These are phyloP conservation scores for Trifolium repens DNA, from an alignment of 306 rosid species.

Conservation along the genomic window DNA sequence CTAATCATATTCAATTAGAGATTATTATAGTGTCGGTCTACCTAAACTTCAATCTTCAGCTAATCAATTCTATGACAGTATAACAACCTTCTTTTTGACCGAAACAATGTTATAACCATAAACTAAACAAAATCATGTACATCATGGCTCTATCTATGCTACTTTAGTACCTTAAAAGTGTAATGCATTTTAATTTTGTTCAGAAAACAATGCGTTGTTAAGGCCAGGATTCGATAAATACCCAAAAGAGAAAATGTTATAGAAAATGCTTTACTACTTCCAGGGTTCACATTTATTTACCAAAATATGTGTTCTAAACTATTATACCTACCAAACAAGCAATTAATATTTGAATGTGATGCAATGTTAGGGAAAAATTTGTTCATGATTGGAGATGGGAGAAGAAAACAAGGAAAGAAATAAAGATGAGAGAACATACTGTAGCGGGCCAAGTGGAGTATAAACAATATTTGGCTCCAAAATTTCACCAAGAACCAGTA, in stretches of 20 bases:
- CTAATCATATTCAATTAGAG: no score
- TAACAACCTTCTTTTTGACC: no score
- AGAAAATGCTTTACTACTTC: slow-evolving; percentile 35
- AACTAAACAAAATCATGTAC: no score
- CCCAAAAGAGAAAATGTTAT: background rate
- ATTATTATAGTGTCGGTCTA: no score
- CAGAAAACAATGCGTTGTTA: background rate
- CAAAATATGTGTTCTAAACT: background rate
- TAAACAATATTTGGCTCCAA: slow-evolving; percentile 91
- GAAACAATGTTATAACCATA: no score
- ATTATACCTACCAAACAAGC: slow-evolving; percentile 1
- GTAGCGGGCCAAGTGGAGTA: slow-evolving; percentile 91
- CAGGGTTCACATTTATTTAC: slow-evolving; percentile 25
- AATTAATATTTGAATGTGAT: slow-evolving; percentile 18
- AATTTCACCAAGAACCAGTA: slow-evolving; percentile 92
- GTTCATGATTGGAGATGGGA: slow-evolving; percentile 22
- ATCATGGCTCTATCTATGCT: no score
- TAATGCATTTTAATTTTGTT: no score
- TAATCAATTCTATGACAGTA: no score
- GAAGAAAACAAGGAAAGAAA: slow-evolving; percentile 18
- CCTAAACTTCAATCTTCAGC: no score
- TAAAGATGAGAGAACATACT: slow-evolving; percentile 64
- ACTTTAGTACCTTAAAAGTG: no score
- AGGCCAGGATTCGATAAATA: background rate
- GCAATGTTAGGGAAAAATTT: background rate